These are phyloP conservation scores for Xylaria venustula DNA, from an alignment of 495 filamentous ascomycete species.

Conservation along the genomic window DNA sequence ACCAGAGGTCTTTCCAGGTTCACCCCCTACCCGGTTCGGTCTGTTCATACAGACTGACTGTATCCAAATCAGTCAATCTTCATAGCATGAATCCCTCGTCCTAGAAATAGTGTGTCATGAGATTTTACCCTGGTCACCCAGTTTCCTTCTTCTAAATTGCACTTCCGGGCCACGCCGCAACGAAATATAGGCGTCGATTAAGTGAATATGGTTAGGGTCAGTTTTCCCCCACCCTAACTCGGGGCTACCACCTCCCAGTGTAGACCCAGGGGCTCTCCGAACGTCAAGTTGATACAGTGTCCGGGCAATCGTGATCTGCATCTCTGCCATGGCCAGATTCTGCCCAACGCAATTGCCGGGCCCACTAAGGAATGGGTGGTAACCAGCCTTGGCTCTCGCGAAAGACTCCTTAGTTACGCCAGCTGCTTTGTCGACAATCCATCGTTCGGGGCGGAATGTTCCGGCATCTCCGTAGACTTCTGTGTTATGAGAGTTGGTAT, in stretches of 20 bases:
- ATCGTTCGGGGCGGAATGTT: slow-evolving; percentile 48
- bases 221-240: slow-evolving; percentile 4
- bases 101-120: background rate
- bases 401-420: slow-evolving; percentile 13
- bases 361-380: slow-evolving; percentile 23
- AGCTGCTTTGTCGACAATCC: slow-evolving; percentile 35
- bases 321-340: slow-evolving; percentile 28
- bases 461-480: slow-evolving; percentile 42
- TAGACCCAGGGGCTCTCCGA: slow-evolving; percentile 9
- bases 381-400: background rate
- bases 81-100: too few species aligned
- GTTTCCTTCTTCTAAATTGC: slow-evolving; percentile 12
- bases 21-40: too few species aligned
- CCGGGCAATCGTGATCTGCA: slow-evolving; percentile 24
- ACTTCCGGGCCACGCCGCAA: slow-evolving; percentile 14
- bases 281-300: slow-evolving; percentile 16
- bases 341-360: slow-evolving; percentile 31
- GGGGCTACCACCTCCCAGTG: slow-evolving; percentile 8
- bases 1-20: too few species aligned
- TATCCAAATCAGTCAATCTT: too few species aligned
- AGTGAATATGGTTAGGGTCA: slow-evolving; percentile 12
- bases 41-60: too few species aligned
- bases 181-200: slow-evolving; percentile 13
- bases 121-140: background rate
- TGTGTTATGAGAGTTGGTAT: slow-evolving; percentile 51